A percentile compares a stretch with the other conserved stretches of the same genome.
Conservation (phyloP, 495 filamentous ascomycete species). For the Bacidia gigantensis region DNA sequence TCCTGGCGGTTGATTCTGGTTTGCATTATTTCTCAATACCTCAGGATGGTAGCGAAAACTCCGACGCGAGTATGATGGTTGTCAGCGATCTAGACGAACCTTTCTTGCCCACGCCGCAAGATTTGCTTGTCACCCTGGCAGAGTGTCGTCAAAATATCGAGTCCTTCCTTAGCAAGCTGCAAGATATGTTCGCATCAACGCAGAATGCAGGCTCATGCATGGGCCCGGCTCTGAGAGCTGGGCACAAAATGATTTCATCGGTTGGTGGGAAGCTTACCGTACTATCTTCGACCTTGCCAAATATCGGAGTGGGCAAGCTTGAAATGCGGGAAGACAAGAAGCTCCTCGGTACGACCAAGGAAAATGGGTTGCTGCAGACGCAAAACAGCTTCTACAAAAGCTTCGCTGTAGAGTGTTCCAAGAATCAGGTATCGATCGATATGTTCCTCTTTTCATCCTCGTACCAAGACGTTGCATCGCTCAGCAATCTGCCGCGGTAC, state of each 20-base stretch:
- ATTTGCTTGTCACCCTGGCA: slow-evolving; percentile 79
- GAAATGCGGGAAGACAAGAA: slow-evolving; percentile 97
- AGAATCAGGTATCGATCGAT: slow-evolving; percentile 95
- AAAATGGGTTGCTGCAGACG: slow-evolving; percentile 75
- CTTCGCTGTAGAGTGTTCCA: slow-evolving; percentile 97
- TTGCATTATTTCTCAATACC: slow-evolving; percentile 93
- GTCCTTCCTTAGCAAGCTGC: slow-evolving; percentile 76
- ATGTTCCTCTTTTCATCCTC: slow-evolving; percentile 98
- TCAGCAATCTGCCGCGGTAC: slow-evolving; percentile 88
- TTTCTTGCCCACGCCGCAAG: slow-evolving; percentile 84
- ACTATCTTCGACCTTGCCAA: slow-evolving; percentile 79
- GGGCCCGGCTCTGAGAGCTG: slow-evolving; percentile 82
- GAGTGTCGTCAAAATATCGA: slow-evolving; percentile 87
- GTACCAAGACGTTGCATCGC: slow-evolving; percentile 92
- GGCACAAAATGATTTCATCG: slow-evolving; percentile 86
- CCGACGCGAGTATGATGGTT: slow-evolving; percentile 80
- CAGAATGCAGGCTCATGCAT: slow-evolving; percentile 76
- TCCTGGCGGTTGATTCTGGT: slow-evolving; percentile 90
- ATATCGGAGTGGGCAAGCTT: slow-evolving; percentile 76
- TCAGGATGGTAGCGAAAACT: slow-evolving; percentile 67
- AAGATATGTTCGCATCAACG: slow-evolving; percentile 92
- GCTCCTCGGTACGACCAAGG: slow-evolving; percentile 84
- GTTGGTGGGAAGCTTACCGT: slow-evolving; percentile 91
- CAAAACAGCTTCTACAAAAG: slow-evolving; percentile 96
- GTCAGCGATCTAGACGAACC: slow-evolving; percentile 94